Percentiles rank a stretch among this genome's conserved stretches.
Evolutionary conservation across 768 basidiomycete genomes (phyloP).

Genomic region (Gelatoporia subvermispora): DNA sequence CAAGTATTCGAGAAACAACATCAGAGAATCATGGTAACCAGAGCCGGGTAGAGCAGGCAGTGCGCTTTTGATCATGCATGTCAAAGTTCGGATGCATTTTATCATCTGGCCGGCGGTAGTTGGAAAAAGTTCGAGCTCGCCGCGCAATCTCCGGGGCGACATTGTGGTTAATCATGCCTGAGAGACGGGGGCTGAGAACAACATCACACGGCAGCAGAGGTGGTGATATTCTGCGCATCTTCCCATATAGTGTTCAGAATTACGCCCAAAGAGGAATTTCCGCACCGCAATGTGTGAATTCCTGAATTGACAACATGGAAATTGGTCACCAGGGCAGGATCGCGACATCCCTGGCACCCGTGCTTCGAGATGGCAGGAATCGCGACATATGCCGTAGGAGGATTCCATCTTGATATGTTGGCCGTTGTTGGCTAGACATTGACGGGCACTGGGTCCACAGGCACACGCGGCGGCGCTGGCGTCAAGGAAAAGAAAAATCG

Average conservation of each 20-base stretch:
- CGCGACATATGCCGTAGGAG: neutral
- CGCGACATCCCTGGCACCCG: neutral
- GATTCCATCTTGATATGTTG: neutral
- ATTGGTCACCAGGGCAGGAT: neutral
- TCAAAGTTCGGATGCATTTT: too few species aligned
- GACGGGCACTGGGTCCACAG: too few species aligned
- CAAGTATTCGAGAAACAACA: too few species aligned
- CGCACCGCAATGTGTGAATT: conserved; percentile 3
- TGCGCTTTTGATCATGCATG: too few species aligned
- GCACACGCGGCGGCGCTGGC: conserved; percentile 1
- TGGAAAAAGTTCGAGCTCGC: neutral
- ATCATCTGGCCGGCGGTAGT: too few species aligned
- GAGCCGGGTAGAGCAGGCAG: too few species aligned
- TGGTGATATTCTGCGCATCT: too few species aligned
- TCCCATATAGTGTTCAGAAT: conserved; percentile 6
- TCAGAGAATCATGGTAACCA: too few species aligned
- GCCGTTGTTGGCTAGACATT: neutral
- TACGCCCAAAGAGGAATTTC: conserved; percentile 10
- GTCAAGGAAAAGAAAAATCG: conserved; percentile 5
- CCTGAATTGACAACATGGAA: neutral
- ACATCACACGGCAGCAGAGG: too few species aligned
- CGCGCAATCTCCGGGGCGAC: neutral
- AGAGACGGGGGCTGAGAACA: too few species aligned
- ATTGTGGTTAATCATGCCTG: neutral
- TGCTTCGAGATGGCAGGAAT: conserved; percentile 3